A percentile compares a stretch with the other conserved stretches of the same genome.
Conservation (phyloP, 139 green algal species). For the Chlamydomonas incerta region DNA sequence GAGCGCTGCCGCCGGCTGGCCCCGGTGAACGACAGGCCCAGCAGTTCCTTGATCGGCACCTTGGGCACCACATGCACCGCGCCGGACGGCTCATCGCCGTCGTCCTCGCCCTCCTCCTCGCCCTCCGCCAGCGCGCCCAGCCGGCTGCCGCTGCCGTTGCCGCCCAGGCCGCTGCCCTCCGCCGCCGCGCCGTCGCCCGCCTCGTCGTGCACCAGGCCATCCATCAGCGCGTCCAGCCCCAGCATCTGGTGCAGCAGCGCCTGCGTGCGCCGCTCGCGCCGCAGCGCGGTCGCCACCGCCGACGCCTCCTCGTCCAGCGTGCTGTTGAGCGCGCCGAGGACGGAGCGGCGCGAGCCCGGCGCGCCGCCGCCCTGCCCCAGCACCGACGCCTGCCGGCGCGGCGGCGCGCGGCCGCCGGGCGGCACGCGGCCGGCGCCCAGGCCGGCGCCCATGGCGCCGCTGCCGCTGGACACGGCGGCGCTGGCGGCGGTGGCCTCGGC, state of each 20-base stretch:
- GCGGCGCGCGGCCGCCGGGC: neutral
- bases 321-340: neutral
- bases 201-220: neutral
- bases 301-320: neutral
- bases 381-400: neutral
- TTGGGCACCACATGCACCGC: no score
- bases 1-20: neutral
- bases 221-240: slow-evolving; percentile 4
- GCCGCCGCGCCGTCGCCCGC: no score
- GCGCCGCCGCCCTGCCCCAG: neutral
- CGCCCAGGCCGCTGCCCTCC: neutral
- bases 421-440: neutral
- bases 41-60: neutral
- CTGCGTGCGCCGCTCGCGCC: slow-evolving; percentile 17
- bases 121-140: neutral
- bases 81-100: no score
- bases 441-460: no score
- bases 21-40: neutral
- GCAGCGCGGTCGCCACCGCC: neutral
- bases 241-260: slow-evolving; percentile 6
- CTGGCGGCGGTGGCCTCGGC: neutral
- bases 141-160: neutral
- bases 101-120: neutral
- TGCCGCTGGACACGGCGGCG: neutral
- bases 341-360: neutral